Conservation (phyloP, 495 filamentous ascomycete genomes). For the Jackrogersella multiformis region DNA sequence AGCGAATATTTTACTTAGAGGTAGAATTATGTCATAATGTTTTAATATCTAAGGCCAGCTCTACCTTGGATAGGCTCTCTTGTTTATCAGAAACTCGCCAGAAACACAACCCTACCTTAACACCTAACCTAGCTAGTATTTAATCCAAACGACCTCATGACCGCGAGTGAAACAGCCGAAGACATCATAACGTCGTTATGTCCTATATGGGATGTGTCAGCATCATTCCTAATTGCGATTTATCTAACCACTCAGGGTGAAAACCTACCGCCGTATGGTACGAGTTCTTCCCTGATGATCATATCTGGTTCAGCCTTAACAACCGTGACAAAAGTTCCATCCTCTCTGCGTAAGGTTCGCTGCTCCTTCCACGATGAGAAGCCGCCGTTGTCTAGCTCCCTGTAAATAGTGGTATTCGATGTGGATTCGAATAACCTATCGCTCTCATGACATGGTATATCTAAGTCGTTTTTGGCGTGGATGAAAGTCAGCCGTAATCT, state of each 20-base stretch:
- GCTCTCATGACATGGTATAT: constrained; percentile 74
- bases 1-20: too few species aligned
- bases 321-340: constrained; percentile 53
- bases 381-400: constrained; percentile 37
- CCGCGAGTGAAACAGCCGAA: constrained; percentile 65
- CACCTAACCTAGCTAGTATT: constrained; percentile 8
- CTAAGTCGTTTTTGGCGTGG: constrained; percentile 77
- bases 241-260: background rate
- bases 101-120: too few species aligned
- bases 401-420: constrained; percentile 59
- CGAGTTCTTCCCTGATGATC: constrained; percentile 61
- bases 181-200: constrained; percentile 67
- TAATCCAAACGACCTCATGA: constrained; percentile 68
- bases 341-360: constrained; percentile 49
- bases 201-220: constrained; percentile 54
- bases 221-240: background rate
- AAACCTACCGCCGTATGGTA: constrained; percentile 66
- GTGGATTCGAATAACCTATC: constrained; percentile 64
- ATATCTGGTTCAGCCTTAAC: constrained; percentile 52
- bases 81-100: too few species aligned
- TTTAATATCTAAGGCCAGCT: too few species aligned
- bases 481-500: constrained; percentile 74
- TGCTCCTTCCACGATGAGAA: constrained; percentile 54
- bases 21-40: too few species aligned
- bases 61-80: too few species aligned